phyloP scores from a whole-genome alignment of 2,329 filamentous ascomycete genomes.

The Leptographium flavum region DNA sequence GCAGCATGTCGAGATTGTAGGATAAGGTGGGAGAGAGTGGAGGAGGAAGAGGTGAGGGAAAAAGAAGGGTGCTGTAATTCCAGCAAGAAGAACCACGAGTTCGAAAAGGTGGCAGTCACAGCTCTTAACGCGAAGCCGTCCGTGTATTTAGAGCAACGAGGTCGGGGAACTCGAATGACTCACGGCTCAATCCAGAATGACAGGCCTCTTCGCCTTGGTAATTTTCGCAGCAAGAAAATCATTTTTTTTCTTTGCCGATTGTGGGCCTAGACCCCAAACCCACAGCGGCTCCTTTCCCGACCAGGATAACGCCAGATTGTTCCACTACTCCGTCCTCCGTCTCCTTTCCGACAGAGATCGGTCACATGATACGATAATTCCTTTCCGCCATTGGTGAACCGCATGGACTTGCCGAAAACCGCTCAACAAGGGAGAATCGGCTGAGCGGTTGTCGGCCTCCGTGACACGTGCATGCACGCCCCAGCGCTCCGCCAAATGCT shows the following conservation, averaged over 20 bases:
- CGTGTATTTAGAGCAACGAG: not conserved
- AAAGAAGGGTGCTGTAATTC: not conserved
- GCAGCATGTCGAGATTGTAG: conserved; percentile 2
- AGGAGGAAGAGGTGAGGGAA: not conserved
- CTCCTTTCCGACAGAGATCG: not conserved
- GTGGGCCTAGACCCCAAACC: not conserved
- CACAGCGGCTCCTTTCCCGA: not conserved
- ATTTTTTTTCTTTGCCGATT: not conserved
- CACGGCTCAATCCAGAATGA: not conserved
- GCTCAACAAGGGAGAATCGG: too few species aligned
- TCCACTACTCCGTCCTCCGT: too few species aligned
- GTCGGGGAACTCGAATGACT: conserved; percentile 24
- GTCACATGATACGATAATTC: not conserved
- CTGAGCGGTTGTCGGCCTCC: too few species aligned
- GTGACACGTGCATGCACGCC: too few species aligned
- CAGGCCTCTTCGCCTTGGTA: not conserved
- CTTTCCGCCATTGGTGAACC: too few species aligned
- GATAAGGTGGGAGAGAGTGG: not conserved
- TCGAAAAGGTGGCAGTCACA: too few species aligned
- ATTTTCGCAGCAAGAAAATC: not conserved
- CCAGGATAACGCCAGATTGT: too few species aligned
- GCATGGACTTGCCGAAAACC: too few species aligned
- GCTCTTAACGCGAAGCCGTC: not conserved
- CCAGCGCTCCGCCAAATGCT: too few species aligned
- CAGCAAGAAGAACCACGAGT: not conserved